Base-by-base conservation (phyloP, 192 early-diverging fungal genomes). In the Chytriomyces sp. region DNA sequence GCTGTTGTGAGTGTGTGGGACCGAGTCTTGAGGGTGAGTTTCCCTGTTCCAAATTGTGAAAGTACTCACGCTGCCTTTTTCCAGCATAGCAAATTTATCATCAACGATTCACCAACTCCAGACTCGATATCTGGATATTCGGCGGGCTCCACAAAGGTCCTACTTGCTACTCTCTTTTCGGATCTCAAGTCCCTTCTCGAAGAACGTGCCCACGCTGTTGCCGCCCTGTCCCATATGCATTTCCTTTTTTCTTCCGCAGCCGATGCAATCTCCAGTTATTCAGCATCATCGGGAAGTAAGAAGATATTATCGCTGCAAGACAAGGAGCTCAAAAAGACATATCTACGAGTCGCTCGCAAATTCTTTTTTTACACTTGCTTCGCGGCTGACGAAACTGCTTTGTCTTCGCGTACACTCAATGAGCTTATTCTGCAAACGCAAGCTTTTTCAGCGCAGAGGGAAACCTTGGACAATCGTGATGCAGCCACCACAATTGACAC, bases 341-440 rank as follows among this genome's bases (percentile, higher is more conserved):
- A 49, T 22, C 17, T n/a, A 5, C 44, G 52, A 3, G 36, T 68
- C 6, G n/a, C 65, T 19, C 8, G 28, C 26, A 68, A 68, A 34
- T 10, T 68, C 5, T 36, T 68, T 3, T 68, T 68, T 55, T 68
- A 68, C 34, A 38, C 54, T 5, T 68, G 65, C 39, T 68, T 68
- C 39, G 53, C 65, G 6, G 54, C 30, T 30, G 52, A 55, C 39
- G 44, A 19, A 12, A 55, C 10, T 33, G 44, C 8, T 34, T 8
- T 44, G 39, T 6, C 34, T 28, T 2, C 52, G 7, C 25, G 10
- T 39, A 14, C 28, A 30, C 2, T 30, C 14, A 10, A 62, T 3
- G 19, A 5, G 19, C 12, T 68, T 19, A 34, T 17, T n/a, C 52
- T 14, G 62, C 39, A 64, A 37, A 36, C 36, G 12, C 7, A 22